Conservation (phyloP, 257 asterid genomes). For the Ilex aquifolium region DNA sequence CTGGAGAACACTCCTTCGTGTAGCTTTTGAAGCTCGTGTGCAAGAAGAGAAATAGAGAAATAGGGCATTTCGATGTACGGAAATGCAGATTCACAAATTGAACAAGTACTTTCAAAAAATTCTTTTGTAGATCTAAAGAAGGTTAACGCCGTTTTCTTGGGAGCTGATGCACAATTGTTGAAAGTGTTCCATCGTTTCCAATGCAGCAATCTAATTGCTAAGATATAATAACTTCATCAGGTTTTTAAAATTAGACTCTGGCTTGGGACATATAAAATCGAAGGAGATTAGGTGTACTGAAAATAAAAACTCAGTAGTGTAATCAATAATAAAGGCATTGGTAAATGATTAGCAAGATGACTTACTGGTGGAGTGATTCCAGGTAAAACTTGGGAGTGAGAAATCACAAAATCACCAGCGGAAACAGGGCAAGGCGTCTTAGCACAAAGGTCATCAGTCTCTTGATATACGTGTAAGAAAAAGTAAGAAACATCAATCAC, state of each 20-base stretch:
- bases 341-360: conserved; percentile 7
- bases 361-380: conserved; percentile 82
- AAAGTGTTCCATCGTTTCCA: too few relatives aligned
- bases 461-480: conserved; percentile 39
- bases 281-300: not conserved
- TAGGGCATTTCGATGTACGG: too few relatives aligned
- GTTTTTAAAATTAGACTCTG: not conserved
- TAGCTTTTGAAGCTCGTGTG: too few relatives aligned
- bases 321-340: not conserved
- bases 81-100: too few relatives aligned
- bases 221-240: not conserved
- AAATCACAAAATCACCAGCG: conserved; percentile 59
- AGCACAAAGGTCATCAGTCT: conserved; percentile 58
- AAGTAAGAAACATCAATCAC: conserved; percentile 55
- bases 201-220: not conserved
- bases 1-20: too few relatives aligned
- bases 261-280: not conserved
- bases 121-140: too few relatives aligned
- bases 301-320: not conserved
- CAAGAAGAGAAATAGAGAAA: too few relatives aligned
- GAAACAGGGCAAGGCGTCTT: conserved; percentile 77
- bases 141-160: too few relatives aligned
- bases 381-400: conserved; percentile 75
- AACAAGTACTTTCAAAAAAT: too few relatives aligned
- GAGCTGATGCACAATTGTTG: too few relatives aligned